Base-by-base conservation (phyloP, 768 basidiomycete genomes). In the Coprinopsis marcescibilis region DNA sequence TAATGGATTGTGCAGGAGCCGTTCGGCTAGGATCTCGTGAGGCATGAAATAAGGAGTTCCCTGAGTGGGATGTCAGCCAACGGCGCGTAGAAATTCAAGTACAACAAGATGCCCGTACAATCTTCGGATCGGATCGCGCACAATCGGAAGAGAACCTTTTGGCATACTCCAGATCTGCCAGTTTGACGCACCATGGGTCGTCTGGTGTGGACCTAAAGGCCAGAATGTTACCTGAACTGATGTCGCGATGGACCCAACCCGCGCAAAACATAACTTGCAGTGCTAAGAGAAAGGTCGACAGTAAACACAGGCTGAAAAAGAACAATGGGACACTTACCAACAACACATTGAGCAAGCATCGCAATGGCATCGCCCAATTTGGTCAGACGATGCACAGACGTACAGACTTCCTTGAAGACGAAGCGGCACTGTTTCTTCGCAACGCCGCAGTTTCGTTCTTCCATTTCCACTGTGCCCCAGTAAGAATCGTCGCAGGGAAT, bases 351-450 rank as follows among this genome's bases (percentile, higher is more conserved):
- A 8, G 8, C 13, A n/a, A 49, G 13, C 3, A 46, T 39, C 12
- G 37, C 19, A 5, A 53, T 27, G 3, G 47, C 41, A 23, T 49
- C 48, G 2, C 49, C 48, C n/a, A 53, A 39, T 3, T 37, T 50
- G 24, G 32, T 17, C 4, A 53, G 49, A 17, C 47, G 17, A 8
- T 44, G 25, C 3, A 53, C 3, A 26, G 48, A 25, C 1, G 2
- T n/a, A 21, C 52, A 50, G 5, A 46, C 26, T 24, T 53, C 48
- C 20, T 46, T 15, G 19, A 46, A 53, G 23, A 53, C 32, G 12
- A 53, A 30, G 10, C 44, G 49, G 43, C 50, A 53, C 23, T 50
- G 52, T 23, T 32, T 41, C 35, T 42, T 53, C 2, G 20, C 8
- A 8, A 36, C 7, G n/a, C 30, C 10, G 30, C 30, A n/a, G 8